These are phyloP conservation scores for Saccharomycodes ludwigii DNA, from an alignment of 805 yeast species.

Conservation along the genomic window DNA sequence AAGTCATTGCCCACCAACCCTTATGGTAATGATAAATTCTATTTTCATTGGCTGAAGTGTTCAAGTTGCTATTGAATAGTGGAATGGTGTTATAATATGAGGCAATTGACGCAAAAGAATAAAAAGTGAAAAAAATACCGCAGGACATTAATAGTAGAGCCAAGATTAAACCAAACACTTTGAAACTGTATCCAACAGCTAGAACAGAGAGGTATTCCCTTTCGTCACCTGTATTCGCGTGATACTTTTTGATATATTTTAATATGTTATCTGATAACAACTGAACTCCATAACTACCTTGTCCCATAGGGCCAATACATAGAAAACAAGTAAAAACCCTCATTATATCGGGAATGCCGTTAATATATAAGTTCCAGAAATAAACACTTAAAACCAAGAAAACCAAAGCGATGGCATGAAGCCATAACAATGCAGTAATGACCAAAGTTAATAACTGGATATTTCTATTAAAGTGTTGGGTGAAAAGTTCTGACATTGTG, in stretches of 20 bases:
- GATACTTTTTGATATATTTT: constrained; percentile 13
- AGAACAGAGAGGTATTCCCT: constrained; percentile 11
- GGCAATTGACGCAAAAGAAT: constrained; percentile 25
- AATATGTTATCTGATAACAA: constrained; percentile 35
- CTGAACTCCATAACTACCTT: constrained; percentile 62
- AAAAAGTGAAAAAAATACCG: constrained; percentile 46
- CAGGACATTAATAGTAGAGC: constrained; percentile 37
- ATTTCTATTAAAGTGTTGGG: constrained; percentile 28
- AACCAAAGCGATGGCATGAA: constrained; percentile 54
- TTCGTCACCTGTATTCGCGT: constrained; percentile 10
- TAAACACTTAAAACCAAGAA: constrained; percentile 43
- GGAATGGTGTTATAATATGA: constrained; percentile 13
- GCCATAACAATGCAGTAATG: constrained; percentile 49
- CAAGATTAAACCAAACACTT: constrained; percentile 25
- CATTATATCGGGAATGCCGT: constrained; percentile 45
- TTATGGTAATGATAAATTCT: constrained; percentile 31
- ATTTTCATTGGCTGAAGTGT: too few relatives aligned
- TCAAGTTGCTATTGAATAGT: too few relatives aligned
- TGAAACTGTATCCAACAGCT: constrained; percentile 20
- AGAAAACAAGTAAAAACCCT: constrained; percentile 56
- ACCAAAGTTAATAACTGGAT: constrained; percentile 38
- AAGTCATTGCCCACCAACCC: constrained; percentile 76
- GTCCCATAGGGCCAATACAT: constrained; percentile 79
- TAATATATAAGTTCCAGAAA: constrained; percentile 44
- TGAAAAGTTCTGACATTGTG: constrained; percentile 25